Evolutionary conservation across 352 stramenopile genomes (phyloP).

Genomic region (Phytophthora sp.): DNA sequence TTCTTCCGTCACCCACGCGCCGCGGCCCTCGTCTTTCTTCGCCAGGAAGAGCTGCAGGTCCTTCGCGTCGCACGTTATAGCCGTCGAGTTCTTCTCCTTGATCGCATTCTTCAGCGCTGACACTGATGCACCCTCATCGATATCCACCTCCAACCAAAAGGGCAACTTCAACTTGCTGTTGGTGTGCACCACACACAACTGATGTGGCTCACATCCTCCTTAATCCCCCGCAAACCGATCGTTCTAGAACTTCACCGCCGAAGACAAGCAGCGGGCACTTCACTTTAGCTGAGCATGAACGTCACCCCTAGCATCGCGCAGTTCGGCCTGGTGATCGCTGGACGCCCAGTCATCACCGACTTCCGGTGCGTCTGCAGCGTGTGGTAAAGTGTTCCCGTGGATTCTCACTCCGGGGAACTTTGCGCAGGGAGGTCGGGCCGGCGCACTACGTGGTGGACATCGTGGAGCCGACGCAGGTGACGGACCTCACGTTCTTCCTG

Average conservation of each 20-base stretch:
- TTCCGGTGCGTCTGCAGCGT: conserved; percentile 41
- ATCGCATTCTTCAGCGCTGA: no score
- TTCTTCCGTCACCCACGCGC: no score
- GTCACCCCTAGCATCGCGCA: conserved; percentile 40
- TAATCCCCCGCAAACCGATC: no score
- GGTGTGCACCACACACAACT: not conserved
- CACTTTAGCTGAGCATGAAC: conserved; percentile 27
- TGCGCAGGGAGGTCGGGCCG: conserved; percentile 67
- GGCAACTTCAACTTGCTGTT: not conserved
- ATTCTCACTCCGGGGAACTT: no score
- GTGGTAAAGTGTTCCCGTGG: no score
- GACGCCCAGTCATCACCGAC: conserved; percentile 67
- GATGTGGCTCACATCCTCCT: not conserved
- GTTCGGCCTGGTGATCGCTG: conserved; percentile 74
- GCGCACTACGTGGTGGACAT: conserved; percentile 74
- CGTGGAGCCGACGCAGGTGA: conserved; percentile 56
- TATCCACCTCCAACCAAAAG: not conserved
- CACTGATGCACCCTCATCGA: no score
- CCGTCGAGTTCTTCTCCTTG: no score
- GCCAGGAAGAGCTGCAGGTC: no score
- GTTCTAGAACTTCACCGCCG: conserved; percentile 20
- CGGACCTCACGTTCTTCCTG: conserved; percentile 81
- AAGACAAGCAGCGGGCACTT: not conserved
- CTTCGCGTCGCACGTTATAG: no score
- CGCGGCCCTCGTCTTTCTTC: no score